Percentiles rank a stretch among this genome's conserved stretches.
These are phyloP conservation scores for Rhodotorula mucilaginosa DNA, from an alignment of 1,284 basidiomycete species.

Conservation along the genomic window DNA sequence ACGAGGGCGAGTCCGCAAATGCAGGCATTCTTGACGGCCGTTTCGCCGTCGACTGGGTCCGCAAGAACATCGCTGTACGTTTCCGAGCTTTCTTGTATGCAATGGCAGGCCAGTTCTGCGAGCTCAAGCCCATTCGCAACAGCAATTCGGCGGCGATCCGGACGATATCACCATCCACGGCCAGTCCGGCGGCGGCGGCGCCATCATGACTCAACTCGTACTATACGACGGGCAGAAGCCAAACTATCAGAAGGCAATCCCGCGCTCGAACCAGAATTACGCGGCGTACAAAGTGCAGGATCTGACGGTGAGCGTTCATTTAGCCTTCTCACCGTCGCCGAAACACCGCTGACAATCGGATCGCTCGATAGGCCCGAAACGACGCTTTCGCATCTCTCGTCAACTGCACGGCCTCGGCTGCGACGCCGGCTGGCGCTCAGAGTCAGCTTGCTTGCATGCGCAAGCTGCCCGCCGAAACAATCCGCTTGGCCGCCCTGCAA, in stretches of 20 bases:
- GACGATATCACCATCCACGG: slow-evolving; percentile 20
- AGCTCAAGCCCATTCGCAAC: not conserved
- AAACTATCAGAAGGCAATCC: slow-evolving; percentile 28
- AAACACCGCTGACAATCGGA: not conserved
- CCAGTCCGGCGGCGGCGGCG: slow-evolving; percentile 31
- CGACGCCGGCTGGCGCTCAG: slow-evolving; percentile 8
- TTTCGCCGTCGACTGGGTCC: slow-evolving; percentile 32
- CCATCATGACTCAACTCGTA: slow-evolving; percentile 26
- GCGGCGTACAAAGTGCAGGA: slow-evolving; percentile 26
- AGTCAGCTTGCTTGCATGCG: slow-evolving; percentile 33
- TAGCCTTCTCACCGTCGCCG: not conserved
- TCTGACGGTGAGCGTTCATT: slow-evolving; percentile 9
- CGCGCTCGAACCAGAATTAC: slow-evolving; percentile 27
- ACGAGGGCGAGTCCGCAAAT: slow-evolving; percentile 34
- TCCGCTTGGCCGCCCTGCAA: slow-evolving; percentile 25
- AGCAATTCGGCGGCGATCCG: slow-evolving; percentile 22
- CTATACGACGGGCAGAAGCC: slow-evolving; percentile 34
- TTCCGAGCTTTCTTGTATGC: not conserved
- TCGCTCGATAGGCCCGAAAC: not conserved
- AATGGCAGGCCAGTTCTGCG: too few relatives aligned
- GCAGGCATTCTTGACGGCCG: slow-evolving; percentile 30
- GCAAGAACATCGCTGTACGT: slow-evolving; percentile 27
- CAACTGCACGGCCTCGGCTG: slow-evolving; percentile 21
- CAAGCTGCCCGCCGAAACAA: slow-evolving; percentile 11
- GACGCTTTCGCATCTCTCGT: slow-evolving; percentile 22